Percentiles rank a stretch among this genome's conserved stretches.
These are phyloP conservation scores for Fusarium illudens DNA, from an alignment of 2,329 filamentous ascomycete species.

Conservation along the genomic window DNA sequence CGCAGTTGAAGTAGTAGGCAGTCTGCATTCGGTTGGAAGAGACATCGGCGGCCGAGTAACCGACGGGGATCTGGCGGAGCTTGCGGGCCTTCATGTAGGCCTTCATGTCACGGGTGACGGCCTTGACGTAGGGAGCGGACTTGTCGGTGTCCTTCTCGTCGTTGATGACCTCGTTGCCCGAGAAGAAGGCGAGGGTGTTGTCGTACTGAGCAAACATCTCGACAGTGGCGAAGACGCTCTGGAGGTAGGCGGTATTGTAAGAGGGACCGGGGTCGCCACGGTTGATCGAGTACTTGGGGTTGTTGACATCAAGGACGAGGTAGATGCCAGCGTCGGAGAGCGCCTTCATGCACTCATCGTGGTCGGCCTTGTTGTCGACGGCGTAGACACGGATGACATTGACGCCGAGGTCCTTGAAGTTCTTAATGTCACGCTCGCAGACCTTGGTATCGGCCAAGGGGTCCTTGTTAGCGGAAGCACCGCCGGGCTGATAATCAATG, in stretches of 20 bases:
- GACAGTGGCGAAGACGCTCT: constrained; percentile 85
- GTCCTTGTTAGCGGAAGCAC: constrained; percentile 66
- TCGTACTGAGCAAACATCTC: constrained; percentile 83
- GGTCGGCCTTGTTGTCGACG: constrained; percentile 83
- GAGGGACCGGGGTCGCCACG: constrained; percentile 77
- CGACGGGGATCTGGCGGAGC: constrained; percentile 75
- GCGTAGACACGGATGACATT: constrained; percentile 95
- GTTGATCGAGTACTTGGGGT: constrained; percentile 87
- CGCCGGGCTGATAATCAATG: constrained; percentile 71
- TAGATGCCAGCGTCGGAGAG: constrained; percentile 89
- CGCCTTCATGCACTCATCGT: constrained; percentile 85
- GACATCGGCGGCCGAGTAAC: constrained; percentile 83
- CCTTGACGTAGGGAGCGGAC: constrained; percentile 79
- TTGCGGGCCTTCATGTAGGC: constrained; percentile 70
- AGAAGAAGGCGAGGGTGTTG: constrained; percentile 90
- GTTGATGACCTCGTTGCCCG: constrained; percentile 83
- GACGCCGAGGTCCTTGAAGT: constrained; percentile 86
- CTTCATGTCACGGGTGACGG: constrained; percentile 79
- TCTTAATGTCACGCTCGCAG: constrained; percentile 81
- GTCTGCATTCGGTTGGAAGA: constrained; percentile 85
- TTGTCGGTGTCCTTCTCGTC: constrained; percentile 68
- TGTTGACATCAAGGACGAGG: constrained; percentile 91
- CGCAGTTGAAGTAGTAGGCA: constrained; percentile 94
- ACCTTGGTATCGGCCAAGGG: constrained; percentile 75
- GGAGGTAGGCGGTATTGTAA: constrained; percentile 88